Evolutionary conservation across 768 basidiomycete genomes (phyloP).

Genomic region (Tulasnella sp.): DNA sequence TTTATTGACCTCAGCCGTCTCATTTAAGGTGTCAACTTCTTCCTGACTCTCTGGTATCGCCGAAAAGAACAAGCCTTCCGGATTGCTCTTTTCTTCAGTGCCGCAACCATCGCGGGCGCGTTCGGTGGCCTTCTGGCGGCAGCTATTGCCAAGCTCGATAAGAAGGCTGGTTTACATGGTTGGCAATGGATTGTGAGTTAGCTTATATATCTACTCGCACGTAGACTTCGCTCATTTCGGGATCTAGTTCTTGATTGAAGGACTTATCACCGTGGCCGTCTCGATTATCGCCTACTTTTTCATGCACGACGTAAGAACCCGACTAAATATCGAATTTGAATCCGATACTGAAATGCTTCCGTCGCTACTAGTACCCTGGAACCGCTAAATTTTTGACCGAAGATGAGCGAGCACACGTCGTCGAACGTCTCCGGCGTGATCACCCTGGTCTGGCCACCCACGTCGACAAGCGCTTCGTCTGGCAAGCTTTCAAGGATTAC

Average conservation of each 20-base stretch:
- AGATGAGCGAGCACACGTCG: slow-evolving; percentile 59
- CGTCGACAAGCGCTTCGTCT: slow-evolving; percentile 53
- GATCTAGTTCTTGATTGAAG: slow-evolving; percentile 54
- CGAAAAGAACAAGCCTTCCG: slow-evolving; percentile 74
- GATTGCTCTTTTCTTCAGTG: slow-evolving; percentile 67
- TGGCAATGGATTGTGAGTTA: slow-evolving; percentile 49
- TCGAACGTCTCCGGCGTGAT: slow-evolving; percentile 62
- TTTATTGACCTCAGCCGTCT: background rate
- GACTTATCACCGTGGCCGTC: slow-evolving; percentile 59
- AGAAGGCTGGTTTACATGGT: slow-evolving; percentile 48
- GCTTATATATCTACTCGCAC: slow-evolving; percentile 27
- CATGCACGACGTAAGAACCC: slow-evolving; percentile 66
- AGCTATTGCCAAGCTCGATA: slow-evolving; percentile 54
- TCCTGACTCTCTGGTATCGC: slow-evolving; percentile 64
- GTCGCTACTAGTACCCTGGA: slow-evolving; percentile 2
- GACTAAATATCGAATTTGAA: slow-evolving; percentile 37
- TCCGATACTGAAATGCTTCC: background rate
- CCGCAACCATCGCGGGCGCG: slow-evolving; percentile 77
- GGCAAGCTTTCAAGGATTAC: slow-evolving; percentile 61
- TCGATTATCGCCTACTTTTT: slow-evolving; percentile 64
- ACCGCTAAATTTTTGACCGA: slow-evolving; percentile 65
- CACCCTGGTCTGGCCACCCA: slow-evolving; percentile 59
- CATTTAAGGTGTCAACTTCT: slow-evolving; percentile 26
- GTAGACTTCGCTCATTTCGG: background rate
- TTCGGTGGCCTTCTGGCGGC: slow-evolving; percentile 64